These are phyloP conservation scores for Clonostachys chloroleuca DNA, from an alignment of 2,329 filamentous ascomycete species.

Conservation along the genomic window DNA sequence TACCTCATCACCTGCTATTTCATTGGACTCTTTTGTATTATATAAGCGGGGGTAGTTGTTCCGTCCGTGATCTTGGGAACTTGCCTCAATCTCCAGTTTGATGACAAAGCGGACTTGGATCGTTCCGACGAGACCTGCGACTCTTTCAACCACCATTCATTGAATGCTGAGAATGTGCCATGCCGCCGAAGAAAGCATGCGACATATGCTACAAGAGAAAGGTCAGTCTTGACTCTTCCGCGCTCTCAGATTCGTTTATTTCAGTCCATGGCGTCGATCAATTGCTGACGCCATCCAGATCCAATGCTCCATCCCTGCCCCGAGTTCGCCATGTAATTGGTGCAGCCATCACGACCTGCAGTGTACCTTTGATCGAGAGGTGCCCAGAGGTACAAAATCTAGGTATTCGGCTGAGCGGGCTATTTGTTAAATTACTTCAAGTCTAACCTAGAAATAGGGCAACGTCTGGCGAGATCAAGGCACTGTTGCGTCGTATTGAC, in stretches of 20 bases:
- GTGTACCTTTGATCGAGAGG: constrained; percentile 34
- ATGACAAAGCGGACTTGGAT: too few species aligned
- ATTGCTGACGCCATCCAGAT: constrained; percentile 26
- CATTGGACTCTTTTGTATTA: too few species aligned
- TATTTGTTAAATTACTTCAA: not conserved
- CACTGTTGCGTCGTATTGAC: constrained; percentile 1
- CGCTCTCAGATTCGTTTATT: too few species aligned
- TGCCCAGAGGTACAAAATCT: constrained; percentile 2
- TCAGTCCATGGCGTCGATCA: too few species aligned
- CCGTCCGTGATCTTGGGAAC: too few species aligned
- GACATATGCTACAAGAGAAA: constrained; percentile 45
- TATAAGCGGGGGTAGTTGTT: too few species aligned
- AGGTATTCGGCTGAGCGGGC: not conserved
- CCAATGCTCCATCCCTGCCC: constrained; percentile 38
- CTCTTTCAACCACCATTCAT: too few species aligned
- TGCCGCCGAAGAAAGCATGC: constrained; percentile 24
- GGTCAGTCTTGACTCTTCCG: constrained; percentile 17
- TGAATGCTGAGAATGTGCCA: not conserved
- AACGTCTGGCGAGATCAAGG: not conserved
- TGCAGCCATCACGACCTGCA: constrained; percentile 39
- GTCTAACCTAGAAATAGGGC: not conserved
- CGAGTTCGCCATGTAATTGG: constrained; percentile 37
- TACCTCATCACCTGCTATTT: too few species aligned
- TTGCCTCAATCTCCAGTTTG: too few species aligned
- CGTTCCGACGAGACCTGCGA: too few species aligned